These are phyloP conservation scores for Trichoderma atroviride DNA, from an alignment of 2,329 filamentous ascomycete species.

Conservation along the genomic window DNA sequence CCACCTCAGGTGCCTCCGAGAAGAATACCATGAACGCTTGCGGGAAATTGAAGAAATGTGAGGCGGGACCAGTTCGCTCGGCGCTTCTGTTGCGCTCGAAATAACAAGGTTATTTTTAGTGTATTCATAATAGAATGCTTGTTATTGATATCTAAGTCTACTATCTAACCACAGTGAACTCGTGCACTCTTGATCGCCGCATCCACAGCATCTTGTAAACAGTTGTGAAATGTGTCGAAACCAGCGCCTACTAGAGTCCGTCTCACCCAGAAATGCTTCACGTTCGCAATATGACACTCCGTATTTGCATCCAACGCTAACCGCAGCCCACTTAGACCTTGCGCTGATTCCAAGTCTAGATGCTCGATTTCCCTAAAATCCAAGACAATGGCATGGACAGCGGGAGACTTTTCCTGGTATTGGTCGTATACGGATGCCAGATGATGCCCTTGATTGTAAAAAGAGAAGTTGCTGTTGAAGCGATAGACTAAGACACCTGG, in stretches of 20 bases:
- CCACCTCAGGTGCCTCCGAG: constrained; percentile 52
- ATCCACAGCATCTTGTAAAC: constrained; percentile 48
- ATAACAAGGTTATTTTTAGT: not conserved
- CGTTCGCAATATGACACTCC: too few species aligned
- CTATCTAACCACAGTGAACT: not conserved
- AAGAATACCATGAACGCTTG: constrained; percentile 76
- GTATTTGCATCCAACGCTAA: too few species aligned
- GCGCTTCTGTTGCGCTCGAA: not conserved
- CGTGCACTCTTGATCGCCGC: constrained; percentile 37
- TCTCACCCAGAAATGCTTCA: too few species aligned
- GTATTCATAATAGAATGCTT: too few species aligned
- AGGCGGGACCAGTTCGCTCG: not conserved
- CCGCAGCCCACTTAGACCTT: too few species aligned
- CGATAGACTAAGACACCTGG: constrained; percentile 57
- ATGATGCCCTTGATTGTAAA: constrained; percentile 54
- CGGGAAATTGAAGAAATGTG: constrained; percentile 56
- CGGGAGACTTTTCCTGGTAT: too few species aligned
- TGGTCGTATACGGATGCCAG: constrained; percentile 33
- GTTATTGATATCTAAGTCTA: too few species aligned
- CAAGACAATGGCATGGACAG: too few species aligned
- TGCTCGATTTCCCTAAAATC: too few species aligned
- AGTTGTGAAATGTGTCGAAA: constrained; percentile 45
- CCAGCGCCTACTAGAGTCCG: too few species aligned
- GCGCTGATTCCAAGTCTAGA: too few species aligned
- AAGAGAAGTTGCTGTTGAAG: constrained; percentile 56